A percentile compares a stretch with the other conserved stretches of the same genome.
phyloP scores from a whole-genome alignment of 2,329 filamentous ascomycete genomes.

The Diaporthe sp. region DNA sequence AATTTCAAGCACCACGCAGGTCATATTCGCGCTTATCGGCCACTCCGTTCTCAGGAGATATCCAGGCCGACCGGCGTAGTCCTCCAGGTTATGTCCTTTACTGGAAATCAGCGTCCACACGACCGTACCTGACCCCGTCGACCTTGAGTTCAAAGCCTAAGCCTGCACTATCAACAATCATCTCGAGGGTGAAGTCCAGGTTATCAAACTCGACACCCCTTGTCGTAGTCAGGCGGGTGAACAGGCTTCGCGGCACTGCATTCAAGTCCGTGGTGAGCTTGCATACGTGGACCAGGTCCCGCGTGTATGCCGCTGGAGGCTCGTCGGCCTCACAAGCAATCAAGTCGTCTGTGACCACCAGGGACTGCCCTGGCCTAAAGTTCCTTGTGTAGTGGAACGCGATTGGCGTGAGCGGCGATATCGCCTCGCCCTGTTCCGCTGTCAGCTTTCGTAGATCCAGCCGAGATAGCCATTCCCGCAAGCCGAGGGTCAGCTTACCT shows the following conservation, averaged over 20 bases:
- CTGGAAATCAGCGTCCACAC: conserved; percentile 83
- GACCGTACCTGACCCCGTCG: conserved; percentile 80
- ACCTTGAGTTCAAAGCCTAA: conserved; percentile 83
- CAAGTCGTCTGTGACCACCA: conserved; percentile 82
- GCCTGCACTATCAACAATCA: conserved; percentile 83
- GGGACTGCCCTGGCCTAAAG: conserved; percentile 81
- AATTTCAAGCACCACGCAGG: neutral
- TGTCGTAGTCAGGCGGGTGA: conserved; percentile 81
- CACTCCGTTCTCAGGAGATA: neutral
- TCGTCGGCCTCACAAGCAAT: conserved; percentile 79
- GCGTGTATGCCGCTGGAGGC: conserved; percentile 69
- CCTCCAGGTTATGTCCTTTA: conserved; percentile 44
- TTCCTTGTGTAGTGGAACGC: conserved; percentile 89
- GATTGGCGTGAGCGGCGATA: conserved; percentile 79
- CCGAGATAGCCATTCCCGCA: neutral
- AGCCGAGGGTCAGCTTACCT: conserved; percentile 59
- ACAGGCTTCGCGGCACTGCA: conserved; percentile 78
- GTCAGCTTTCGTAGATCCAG: neutral
- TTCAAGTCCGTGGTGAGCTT: conserved; percentile 84
- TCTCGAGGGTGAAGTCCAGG: conserved; percentile 83
- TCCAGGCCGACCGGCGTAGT: neutral
- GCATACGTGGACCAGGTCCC: conserved; percentile 77
- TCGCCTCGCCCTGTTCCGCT: conserved; percentile 71
- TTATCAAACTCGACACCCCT: conserved; percentile 85
- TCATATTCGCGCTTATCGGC: neutral